phyloP scores from a whole-genome alignment of 768 basidiomycete genomes.

The Suillus lakei region DNA sequence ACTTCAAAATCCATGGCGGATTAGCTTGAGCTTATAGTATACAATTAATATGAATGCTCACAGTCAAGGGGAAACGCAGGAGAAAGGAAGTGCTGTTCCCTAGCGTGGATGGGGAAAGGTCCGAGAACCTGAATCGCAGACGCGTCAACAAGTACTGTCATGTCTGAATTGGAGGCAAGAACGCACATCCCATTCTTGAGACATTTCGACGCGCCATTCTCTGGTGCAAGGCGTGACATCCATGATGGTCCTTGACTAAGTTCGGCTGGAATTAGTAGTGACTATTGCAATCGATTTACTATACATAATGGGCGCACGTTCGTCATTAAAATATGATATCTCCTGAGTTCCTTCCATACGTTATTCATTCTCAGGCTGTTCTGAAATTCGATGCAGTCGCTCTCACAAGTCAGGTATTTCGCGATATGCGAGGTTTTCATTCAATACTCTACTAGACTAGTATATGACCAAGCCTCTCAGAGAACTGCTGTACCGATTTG shows the following conservation, averaged over 20 bases:
- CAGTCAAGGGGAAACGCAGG: conserved; percentile 75
- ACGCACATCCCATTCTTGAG: conserved; percentile 34
- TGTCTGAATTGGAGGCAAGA: neutral
- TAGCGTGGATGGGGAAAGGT: conserved; percentile 82
- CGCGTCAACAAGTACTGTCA: neutral
- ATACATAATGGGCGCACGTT: too few relatives aligned
- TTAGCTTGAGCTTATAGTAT: neutral
- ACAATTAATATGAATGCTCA: conserved; percentile 35
- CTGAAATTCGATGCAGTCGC: too few relatives aligned
- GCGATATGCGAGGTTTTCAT: too few relatives aligned
- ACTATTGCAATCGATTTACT: too few relatives aligned
- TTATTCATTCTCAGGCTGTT: too few relatives aligned
- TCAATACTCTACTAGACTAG: too few relatives aligned
- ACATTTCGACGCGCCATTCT: conserved; percentile 30
- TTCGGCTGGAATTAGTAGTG: too few relatives aligned
- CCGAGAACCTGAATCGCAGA: conserved; percentile 64
- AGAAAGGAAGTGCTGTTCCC: conserved; percentile 83
- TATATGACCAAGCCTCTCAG: too few relatives aligned
- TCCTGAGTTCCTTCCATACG: too few relatives aligned
- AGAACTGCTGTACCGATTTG: too few relatives aligned
- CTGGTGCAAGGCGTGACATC: neutral
- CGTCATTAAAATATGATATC: too few relatives aligned
- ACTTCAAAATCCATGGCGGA: conserved; percentile 38
- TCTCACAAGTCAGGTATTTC: too few relatives aligned
- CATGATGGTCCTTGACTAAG: neutral